Evolutionary conservation across 2,329 filamentous ascomycete species (phyloP).

Genomic region (Dothideomycetidae sp.): DNA sequence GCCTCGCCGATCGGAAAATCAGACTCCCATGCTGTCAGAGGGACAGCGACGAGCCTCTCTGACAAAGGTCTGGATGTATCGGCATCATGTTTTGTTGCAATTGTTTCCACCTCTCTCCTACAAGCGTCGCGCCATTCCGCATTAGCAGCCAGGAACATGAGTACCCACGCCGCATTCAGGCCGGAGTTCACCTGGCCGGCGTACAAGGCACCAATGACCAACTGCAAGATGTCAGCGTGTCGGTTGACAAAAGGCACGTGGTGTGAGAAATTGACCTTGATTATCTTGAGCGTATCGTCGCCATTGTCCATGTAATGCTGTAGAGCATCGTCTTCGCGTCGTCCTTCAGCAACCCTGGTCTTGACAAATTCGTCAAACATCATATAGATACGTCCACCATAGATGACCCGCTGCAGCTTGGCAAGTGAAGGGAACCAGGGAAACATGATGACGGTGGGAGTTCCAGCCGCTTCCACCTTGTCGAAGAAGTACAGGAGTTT

Average conservation of each 20-base stretch:
- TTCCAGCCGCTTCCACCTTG: constrained; percentile 31
- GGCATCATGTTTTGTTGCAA: constrained; percentile 30
- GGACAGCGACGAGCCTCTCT: constrained; percentile 29
- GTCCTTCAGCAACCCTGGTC: constrained; percentile 29
- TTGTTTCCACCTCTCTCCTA: constrained; percentile 34
- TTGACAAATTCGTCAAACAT: constrained; percentile 36
- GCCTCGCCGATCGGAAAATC: constrained; percentile 40
- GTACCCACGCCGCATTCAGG: constrained; percentile 40
- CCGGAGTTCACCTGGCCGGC: constrained; percentile 45
- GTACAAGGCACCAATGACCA: constrained; percentile 40
- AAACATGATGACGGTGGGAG: constrained; percentile 36
- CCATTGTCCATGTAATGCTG: constrained; percentile 41
- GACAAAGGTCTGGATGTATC: constrained; percentile 21
- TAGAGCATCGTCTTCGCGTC: constrained; percentile 35
- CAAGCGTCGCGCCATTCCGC: constrained; percentile 32
- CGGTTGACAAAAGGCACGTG: background rate
- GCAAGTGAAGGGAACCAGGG: constrained; percentile 36
- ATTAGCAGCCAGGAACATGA: constrained; percentile 36
- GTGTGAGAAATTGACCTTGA: too few species aligned
- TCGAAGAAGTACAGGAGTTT: constrained; percentile 34
- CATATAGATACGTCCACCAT: constrained; percentile 35
- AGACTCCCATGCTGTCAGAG: constrained; percentile 40
- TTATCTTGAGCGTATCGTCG: constrained; percentile 29
- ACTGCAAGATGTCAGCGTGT: constrained; percentile 26
- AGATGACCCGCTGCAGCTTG: constrained; percentile 30